Evolutionary conservation across 2,329 filamentous ascomycete genomes (phyloP).

Genomic region (Pseudofabraea citricarpa): DNA sequence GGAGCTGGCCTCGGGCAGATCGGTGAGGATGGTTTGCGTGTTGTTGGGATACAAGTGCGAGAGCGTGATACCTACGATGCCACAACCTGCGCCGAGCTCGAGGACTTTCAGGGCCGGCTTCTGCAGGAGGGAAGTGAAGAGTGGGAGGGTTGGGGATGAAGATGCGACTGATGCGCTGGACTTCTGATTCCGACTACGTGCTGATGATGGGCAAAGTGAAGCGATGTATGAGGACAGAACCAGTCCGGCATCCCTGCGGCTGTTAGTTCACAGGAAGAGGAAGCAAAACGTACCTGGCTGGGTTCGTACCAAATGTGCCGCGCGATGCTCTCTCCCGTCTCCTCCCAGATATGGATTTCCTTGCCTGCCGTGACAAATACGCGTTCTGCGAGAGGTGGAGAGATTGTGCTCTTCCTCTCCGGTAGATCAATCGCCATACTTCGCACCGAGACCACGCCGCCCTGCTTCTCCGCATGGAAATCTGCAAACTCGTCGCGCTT

Average conservation of each 20-base stretch:
- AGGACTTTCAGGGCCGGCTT: slow-evolving; percentile 41
- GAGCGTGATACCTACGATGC: slow-evolving; percentile 62
- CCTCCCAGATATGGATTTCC: slow-evolving; percentile 52
- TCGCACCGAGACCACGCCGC: slow-evolving; percentile 17
- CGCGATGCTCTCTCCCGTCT: slow-evolving; percentile 69
- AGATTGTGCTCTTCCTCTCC: too few relatives aligned
- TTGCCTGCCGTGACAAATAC: slow-evolving; percentile 9
- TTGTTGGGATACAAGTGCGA: slow-evolving; percentile 29
- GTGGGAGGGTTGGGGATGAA: slow-evolving; percentile 10
- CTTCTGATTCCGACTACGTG: too few relatives aligned
- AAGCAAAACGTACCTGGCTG: slow-evolving; percentile 14
- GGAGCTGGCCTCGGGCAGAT: slow-evolving; percentile 59
- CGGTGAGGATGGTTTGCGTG: slow-evolving; percentile 52
- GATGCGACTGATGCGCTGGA: background rate
- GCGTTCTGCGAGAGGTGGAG: slow-evolving; percentile 14
- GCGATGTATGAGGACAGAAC: slow-evolving; percentile 29
- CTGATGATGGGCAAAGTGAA: background rate
- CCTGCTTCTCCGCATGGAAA: slow-evolving; percentile 7
- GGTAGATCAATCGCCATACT: slow-evolving; percentile 17
- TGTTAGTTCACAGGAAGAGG: slow-evolving; percentile 15
- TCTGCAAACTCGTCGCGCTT: slow-evolving; percentile 8
- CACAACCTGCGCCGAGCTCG: slow-evolving; percentile 65
- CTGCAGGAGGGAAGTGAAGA: slow-evolving; percentile 10
- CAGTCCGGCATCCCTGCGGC: slow-evolving; percentile 34
- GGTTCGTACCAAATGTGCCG: slow-evolving; percentile 59